Base-by-base conservation (phyloP, 2,329 filamentous ascomycete species). In the Aspergillus sojae region DNA sequence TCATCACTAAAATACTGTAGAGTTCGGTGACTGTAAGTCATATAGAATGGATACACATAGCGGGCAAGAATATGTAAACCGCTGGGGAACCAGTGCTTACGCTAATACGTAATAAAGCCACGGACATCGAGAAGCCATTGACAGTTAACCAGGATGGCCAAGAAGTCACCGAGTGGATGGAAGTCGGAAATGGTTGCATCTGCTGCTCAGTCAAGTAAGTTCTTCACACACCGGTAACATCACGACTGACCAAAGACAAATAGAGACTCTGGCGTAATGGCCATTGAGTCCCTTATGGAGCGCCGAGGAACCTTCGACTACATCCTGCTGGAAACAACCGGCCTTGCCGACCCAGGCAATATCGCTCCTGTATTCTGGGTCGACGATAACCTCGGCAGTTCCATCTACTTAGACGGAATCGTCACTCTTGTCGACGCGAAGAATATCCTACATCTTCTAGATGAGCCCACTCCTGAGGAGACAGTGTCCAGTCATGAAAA, bases 341-440 rank as follows among this genome's bases (percentile, higher is more conserved):
- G 95, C 0, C 85, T 99, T 6, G 95, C 95, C 5, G 94, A 99
- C 74, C 95, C 95, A 0, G 95, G 95, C 1, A 98, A 98, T 72
- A 88, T 99, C 58, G 95, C 95, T 0, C 95, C 95, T 0, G 81
- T 98, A 16, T 99, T 99, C 81, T 99, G 95, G 95, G 90, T 99
- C 30, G 95, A 99, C 71, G 94, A 98, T 68, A 95, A 94, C 0
- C 85, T 99, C 3, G 94, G 93, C 9, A 97, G 94, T 77, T 94
- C 91, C 43, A 97, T 99, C 71, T 99, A 96, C 77, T 87, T 99
- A 0, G 95, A 99, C 74, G 95, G 95, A 2, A 97, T 99, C 62
- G 94, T 98, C 54, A 98, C 95, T 0, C 83, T 99, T 1, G 92
- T 99, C 23, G 95, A 99, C 76, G 94, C 94, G 36, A 96, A 95